Conservation (phyloP, 176 grass and related monocot species). For the Neostapfia colusana region DNA sequence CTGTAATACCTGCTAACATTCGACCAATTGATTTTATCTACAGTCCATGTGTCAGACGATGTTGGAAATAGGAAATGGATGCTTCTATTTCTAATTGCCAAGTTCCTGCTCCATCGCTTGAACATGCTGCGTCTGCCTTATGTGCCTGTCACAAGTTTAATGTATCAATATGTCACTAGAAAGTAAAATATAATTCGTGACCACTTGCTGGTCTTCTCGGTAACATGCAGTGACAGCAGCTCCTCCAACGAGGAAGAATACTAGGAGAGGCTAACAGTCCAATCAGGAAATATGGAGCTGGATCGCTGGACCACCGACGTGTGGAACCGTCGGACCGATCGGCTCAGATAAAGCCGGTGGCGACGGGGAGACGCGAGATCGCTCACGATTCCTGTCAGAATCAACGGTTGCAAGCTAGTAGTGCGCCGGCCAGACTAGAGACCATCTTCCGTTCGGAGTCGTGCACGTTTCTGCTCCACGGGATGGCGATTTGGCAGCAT, state of each 20-base stretch:
- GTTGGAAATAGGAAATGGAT: neutral
- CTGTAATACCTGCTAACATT: neutral
- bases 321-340: neutral
- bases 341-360: neutral
- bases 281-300: neutral
- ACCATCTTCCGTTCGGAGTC: neutral
- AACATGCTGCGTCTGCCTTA: neutral
- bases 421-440: neutral
- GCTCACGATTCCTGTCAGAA: slow-evolving; percentile 5
- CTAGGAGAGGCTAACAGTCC: neutral
- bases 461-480: neutral
- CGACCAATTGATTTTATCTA: neutral
- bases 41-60: neutral
- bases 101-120: neutral
- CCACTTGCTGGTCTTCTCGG: neutral
- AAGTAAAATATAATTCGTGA: neutral
- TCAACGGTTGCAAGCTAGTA: neutral
- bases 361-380: neutral
- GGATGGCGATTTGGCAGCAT: neutral
- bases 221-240: neutral
- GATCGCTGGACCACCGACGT: neutral
- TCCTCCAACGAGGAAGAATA: neutral
- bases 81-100: neutral
- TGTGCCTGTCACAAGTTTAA: neutral
- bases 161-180: neutral